Conservation (phyloP, 106 monocot species). For the Narthecium ossifragum region DNA sequence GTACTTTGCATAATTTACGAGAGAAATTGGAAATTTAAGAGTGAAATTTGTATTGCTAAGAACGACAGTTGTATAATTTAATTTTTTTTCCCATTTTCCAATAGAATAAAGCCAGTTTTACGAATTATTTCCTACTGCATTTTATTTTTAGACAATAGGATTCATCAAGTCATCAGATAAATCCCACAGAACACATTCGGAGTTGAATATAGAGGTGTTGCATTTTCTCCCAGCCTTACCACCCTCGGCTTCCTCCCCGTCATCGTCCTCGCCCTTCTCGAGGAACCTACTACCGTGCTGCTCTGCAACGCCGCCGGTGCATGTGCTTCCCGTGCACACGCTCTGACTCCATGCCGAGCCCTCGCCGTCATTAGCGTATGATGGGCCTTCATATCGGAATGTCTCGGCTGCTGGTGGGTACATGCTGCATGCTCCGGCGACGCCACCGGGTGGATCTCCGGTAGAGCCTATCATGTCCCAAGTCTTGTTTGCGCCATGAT, state of each 20-base stretch:
- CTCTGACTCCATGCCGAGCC: constrained; percentile 50
- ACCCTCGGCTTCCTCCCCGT: constrained; percentile 24
- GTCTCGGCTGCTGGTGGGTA: constrained; percentile 10
- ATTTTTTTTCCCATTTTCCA: too few relatives aligned
- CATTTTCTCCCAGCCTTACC: constrained; percentile 21
- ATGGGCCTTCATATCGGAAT: constrained; percentile 21
- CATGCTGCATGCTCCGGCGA: constrained; percentile 12
- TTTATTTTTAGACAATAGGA: constrained; percentile 25
- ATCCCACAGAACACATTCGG: constrained; percentile 81
- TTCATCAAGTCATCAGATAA: constrained; percentile 79
- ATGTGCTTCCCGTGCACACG: constrained; percentile 42
- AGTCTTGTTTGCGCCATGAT: neutral
- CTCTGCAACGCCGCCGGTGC: constrained; percentile 14
- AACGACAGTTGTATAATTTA: too few relatives aligned
- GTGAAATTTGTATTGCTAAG: too few relatives aligned
- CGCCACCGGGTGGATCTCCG: constrained; percentile 12
- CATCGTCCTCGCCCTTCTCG: constrained; percentile 20
- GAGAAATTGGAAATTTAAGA: too few relatives aligned
- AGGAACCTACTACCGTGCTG: constrained; percentile 7
- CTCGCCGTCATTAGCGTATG: constrained; percentile 25
- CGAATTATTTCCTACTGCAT: too few relatives aligned
- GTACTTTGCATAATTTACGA: constrained; percentile 81
- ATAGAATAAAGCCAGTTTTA: too few relatives aligned
- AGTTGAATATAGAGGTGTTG: constrained; percentile 18
- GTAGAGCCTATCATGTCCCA: constrained; percentile 12